Evolutionary conservation across 305 asterid species (phyloP).

Genomic region (Fraxinus ornus): DNA sequence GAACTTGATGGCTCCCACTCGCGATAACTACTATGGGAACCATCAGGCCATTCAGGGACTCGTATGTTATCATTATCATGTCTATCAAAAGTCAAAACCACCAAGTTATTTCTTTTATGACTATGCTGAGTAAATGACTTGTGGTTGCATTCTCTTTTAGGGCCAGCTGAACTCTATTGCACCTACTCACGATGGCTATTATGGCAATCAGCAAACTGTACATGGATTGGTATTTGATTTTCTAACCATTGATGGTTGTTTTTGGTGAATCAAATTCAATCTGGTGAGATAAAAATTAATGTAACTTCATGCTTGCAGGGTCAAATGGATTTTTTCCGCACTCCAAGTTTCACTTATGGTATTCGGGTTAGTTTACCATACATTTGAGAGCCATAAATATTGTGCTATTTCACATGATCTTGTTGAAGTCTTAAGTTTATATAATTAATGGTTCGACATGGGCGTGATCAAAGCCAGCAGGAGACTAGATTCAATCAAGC

Average conservation of each 20-base stretch:
- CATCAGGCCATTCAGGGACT: slow-evolving; percentile 88
- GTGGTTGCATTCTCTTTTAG: slow-evolving; percentile 41
- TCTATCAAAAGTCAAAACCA: not conserved
- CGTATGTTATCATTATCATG: slow-evolving; percentile 45
- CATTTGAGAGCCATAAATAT: not conserved
- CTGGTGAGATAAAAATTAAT: slow-evolving; percentile 19
- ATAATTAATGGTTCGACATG: not conserved
- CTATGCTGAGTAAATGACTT: slow-evolving; percentile 9
- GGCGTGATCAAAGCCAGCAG: not conserved
- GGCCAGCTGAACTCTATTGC: slow-evolving; percentile 94
- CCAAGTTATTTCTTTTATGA: not conserved
- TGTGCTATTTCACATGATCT: not conserved
- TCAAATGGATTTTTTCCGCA: slow-evolving; percentile 91
- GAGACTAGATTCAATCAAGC: not conserved
- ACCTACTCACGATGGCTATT: slow-evolving; percentile 80
- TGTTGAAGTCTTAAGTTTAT: not conserved
- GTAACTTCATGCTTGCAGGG: slow-evolving; percentile 54
- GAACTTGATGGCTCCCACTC: slow-evolving; percentile 91
- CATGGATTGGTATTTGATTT: slow-evolving; percentile 71
- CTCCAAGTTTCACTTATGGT: slow-evolving; percentile 64
- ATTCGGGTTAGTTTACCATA: slow-evolving; percentile 72
- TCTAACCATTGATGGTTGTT: slow-evolving; percentile 6
- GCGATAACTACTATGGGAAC: slow-evolving; percentile 77
- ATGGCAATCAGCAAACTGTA: slow-evolving; percentile 69
- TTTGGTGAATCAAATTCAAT: slow-evolving; percentile 3